These are phyloP conservation scores for Solanum lignicaule DNA, from an alignment of 257 asterid species.

Conservation along the genomic window DNA sequence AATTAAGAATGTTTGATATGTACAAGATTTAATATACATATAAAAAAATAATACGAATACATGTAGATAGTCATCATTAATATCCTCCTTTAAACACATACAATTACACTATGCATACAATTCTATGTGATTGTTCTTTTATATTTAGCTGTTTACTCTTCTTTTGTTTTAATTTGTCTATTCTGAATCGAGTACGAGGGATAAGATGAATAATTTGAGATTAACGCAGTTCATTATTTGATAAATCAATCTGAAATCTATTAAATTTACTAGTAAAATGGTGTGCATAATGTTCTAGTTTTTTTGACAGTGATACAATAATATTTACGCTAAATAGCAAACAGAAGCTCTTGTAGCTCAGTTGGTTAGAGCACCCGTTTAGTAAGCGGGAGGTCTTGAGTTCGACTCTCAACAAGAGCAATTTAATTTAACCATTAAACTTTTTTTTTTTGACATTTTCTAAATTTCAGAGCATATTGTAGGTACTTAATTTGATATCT, in stretches of 20 bases:
- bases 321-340: fast-evolving
- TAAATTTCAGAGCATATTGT: too few relatives aligned
- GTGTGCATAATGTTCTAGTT: not conserved
- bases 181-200: not conserved
- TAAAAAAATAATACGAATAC: not conserved
- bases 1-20: not conserved
- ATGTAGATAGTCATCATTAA: not conserved
- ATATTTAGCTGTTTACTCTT: not conserved
- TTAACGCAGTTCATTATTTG: not conserved
- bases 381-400: constrained; percentile 99
- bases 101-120: not conserved
- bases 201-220: not conserved
- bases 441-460: too few relatives aligned
- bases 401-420: constrained; percentile 68
- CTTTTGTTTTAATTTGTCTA: not conserved
- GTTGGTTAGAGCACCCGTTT: constrained; percentile 99
- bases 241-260: not conserved
- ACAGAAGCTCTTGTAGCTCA: constrained; percentile 33
- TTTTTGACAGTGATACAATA: too few relatives aligned
- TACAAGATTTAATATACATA: not conserved
- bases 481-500: too few relatives aligned
- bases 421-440: too few relatives aligned
- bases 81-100: not conserved
- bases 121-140: not conserved
- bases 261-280: not conserved